phyloP scores from a whole-genome alignment of 441 rosid genomes.

The Adansonia gregorii region DNA sequence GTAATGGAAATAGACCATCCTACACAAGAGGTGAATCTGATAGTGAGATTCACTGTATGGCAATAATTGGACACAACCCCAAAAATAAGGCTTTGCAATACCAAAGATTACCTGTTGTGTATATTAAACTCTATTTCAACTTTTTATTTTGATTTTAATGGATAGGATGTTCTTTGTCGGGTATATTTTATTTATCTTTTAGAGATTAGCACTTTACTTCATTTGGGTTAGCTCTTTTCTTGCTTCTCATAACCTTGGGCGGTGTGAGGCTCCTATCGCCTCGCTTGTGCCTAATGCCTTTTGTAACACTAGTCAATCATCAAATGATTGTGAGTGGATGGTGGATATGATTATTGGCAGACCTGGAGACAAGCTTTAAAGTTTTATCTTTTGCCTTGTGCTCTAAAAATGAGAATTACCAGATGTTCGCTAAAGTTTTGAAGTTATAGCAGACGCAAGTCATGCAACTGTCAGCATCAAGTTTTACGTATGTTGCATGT shows the following conservation, averaged over 20 bases:
- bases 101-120: not conserved
- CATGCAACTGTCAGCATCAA: not conserved
- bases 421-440: not conserved
- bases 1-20: slow-evolving; percentile 1
- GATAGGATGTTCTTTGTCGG: not conserved
- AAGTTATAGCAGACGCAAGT: slow-evolving; percentile 1
- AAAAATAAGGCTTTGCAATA: not conserved
- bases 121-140: not conserved
- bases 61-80: not conserved
- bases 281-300: not conserved
- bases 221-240: not conserved
- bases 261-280: not conserved
- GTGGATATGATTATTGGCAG: not conserved
- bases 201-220: not conserved
- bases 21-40: not conserved
- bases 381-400: not conserved
- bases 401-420: not conserved
- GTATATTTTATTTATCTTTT: not conserved
- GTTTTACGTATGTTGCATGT: not conserved
- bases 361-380: not conserved
- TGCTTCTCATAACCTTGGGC: not conserved
- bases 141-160: not conserved
- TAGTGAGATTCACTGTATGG: not conserved
- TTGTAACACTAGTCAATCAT: not conserved
- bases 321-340: slow-evolving; percentile 1